These are phyloP conservation scores for Mycena rosella DNA, from an alignment of 768 basidiomycete genomes.

Conservation along the genomic window DNA sequence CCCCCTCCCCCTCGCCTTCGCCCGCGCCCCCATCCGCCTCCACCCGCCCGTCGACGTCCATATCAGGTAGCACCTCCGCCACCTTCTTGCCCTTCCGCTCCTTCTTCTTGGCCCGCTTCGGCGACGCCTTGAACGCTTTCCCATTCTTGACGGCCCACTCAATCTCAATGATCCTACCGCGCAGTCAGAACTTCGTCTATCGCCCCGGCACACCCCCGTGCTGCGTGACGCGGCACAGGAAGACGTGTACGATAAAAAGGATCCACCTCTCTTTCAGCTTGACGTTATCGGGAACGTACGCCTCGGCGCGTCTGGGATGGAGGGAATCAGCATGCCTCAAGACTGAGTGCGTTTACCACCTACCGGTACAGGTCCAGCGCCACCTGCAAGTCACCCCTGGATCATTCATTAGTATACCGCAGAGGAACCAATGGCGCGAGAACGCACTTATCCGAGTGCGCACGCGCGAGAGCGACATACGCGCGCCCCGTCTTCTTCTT, in stretches of 20 bases:
- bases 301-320: slow-evolving; percentile 86
- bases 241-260: slow-evolving; percentile 76
- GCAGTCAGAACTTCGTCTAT: background rate
- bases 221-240: slow-evolving; percentile 66
- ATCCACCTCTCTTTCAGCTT: slow-evolving; percentile 92
- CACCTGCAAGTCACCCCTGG: slow-evolving; percentile 82
- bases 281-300: slow-evolving; percentile 87
- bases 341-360: too few relatives aligned
- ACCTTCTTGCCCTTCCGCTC: slow-evolving; percentile 45
- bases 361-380: slow-evolving; percentile 86
- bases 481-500: slow-evolving; percentile 87
- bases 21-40: slow-evolving; percentile 41
- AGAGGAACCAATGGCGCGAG: background rate
- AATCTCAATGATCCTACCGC: slow-evolving; percentile 81
- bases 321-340: too few relatives aligned
- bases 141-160: slow-evolving; percentile 81
- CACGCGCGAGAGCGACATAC: slow-evolving; percentile 85
- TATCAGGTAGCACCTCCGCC: slow-evolving; percentile 41
- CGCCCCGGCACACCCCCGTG: background rate
- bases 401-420: slow-evolving; percentile 17
- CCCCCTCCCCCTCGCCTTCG: slow-evolving; percentile 37
- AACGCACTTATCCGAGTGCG: slow-evolving; percentile 83
- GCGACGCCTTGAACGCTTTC: slow-evolving; percentile 69
- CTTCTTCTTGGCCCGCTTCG: slow-evolving; percentile 59
- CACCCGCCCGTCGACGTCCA: slow-evolving; percentile 33